phyloP scores from a whole-genome alignment of 352 stramenopile species.

The Lagenidium sp. region DNA sequence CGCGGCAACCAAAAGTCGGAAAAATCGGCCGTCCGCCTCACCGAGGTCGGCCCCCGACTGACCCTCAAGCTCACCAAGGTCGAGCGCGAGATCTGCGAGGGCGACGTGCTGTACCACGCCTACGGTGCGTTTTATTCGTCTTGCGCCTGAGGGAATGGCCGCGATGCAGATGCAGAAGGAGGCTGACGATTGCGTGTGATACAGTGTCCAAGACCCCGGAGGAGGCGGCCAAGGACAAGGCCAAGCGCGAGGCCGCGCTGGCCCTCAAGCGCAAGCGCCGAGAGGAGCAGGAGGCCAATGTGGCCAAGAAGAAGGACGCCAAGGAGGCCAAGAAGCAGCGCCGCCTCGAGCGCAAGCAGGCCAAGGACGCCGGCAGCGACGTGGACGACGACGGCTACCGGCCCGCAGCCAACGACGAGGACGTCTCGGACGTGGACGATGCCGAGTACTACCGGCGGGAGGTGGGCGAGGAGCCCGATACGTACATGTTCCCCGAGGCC shows the following conservation, averaged over 20 bases:
- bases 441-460: constrained; percentile 79
- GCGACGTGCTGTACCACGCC: constrained; percentile 97
- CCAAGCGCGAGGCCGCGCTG: constrained; percentile 54
- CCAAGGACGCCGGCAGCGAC: constrained; percentile 18
- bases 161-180: too few species aligned
- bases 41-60: constrained; percentile 94
- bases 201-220: constrained; percentile 76
- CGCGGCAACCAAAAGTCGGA: constrained; percentile 89
- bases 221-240: constrained; percentile 72
- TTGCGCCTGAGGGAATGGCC: too few species aligned
- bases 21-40: constrained; percentile 92
- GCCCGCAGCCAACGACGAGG: constrained; percentile 18
- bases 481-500: constrained; percentile 69
- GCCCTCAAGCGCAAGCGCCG: constrained; percentile 79
- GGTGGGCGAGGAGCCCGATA: constrained; percentile 69
- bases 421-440: constrained; percentile 66
- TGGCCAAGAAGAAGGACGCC: constrained; percentile 80
- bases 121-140: constrained; percentile 34
- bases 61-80: constrained; percentile 95
- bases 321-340: constrained; percentile 74
- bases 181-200: constrained; percentile 1
- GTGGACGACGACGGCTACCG: constrained; percentile 37
- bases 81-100: constrained; percentile 92
- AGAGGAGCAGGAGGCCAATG: constrained; percentile 86
- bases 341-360: constrained; percentile 52